Percentiles rank a stretch among this genome's conserved stretches.
Conservation (phyloP, 2,329 filamentous ascomycete species). For the Blastomyces percursus region DNA sequence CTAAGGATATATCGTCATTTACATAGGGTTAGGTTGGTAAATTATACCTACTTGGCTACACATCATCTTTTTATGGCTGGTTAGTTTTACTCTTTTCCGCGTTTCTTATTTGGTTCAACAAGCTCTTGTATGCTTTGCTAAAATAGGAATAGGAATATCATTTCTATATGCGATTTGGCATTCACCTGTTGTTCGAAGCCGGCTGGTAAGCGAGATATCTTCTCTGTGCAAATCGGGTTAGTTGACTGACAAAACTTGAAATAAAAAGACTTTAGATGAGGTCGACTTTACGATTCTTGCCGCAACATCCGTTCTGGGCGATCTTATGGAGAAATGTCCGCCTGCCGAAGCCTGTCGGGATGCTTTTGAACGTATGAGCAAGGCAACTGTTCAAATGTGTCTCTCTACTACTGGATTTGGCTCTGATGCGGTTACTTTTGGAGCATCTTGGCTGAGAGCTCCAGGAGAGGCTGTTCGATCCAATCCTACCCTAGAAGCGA, state of each 20-base stretch:
- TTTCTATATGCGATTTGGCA: slow-evolving; percentile 98
- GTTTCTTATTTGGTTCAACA: slow-evolving; percentile 8
- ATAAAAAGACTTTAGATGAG: slow-evolving; percentile 64
- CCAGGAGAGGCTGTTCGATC: neutral
- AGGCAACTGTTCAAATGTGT: slow-evolving; percentile 91
- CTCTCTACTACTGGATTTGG: slow-evolving; percentile 78
- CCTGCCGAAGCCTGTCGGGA: slow-evolving; percentile 90
- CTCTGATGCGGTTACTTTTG: slow-evolving; percentile 8
- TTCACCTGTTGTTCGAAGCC: slow-evolving; percentile 74
- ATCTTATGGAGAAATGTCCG: slow-evolving; percentile 88
- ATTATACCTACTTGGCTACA: slow-evolving; percentile 90
- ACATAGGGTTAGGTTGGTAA: slow-evolving; percentile 77
- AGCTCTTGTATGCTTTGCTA: slow-evolving; percentile 7
- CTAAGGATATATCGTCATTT: slow-evolving; percentile 81
- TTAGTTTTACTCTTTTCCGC: slow-evolving; percentile 27
- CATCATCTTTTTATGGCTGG: slow-evolving; percentile 97
- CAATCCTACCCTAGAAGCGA: neutral
- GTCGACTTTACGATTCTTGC: slow-evolving; percentile 95
- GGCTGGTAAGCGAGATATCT: slow-evolving; percentile 52
- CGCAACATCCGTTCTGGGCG: slow-evolving; percentile 81
- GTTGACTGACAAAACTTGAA: slow-evolving; percentile 9
- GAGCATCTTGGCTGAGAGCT: neutral
- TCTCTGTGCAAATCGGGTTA: neutral
- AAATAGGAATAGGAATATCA: slow-evolving; percentile 52
- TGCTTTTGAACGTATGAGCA: slow-evolving; percentile 88